phyloP scores from a whole-genome alignment of 768 basidiomycete genomes.

The Tricholoma furcatifolium region DNA sequence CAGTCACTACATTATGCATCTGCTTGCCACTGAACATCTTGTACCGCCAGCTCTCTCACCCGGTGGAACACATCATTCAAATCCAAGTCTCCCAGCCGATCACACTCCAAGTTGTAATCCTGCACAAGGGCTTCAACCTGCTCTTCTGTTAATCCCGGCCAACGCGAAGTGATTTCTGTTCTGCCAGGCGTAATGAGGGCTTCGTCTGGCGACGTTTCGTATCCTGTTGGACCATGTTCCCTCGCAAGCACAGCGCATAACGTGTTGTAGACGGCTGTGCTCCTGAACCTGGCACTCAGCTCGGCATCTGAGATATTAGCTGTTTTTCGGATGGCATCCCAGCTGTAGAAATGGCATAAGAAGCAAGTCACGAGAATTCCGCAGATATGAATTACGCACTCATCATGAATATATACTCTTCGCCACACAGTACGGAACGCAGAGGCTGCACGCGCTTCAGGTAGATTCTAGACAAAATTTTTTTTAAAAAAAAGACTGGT shows the following conservation, averaged over 20 bases:
- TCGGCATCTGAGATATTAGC: slow-evolving; percentile 75
- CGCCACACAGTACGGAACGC: slow-evolving; percentile 84
- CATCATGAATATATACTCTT: slow-evolving; percentile 82
- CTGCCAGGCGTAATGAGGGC: slow-evolving; percentile 57
- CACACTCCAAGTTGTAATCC: slow-evolving; percentile 66
- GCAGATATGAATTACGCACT: slow-evolving; percentile 50
- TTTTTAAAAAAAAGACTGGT: background rate
- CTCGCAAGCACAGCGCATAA: slow-evolving; percentile 48
- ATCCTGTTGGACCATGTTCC: slow-evolving; percentile 41
- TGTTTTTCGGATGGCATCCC: slow-evolving; percentile 75
- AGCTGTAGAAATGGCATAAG: slow-evolving; percentile 43
- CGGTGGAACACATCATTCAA: slow-evolving; percentile 63
- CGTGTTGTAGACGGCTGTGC: slow-evolving; percentile 74
- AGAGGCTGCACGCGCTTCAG: slow-evolving; percentile 64
- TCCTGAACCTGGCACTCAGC: slow-evolving; percentile 65
- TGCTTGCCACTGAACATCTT: slow-evolving; percentile 41
- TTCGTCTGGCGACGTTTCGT: slow-evolving; percentile 54
- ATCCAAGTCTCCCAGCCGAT: slow-evolving; percentile 53
- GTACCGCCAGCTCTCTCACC: slow-evolving; percentile 59
- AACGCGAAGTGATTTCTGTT: slow-evolving; percentile 65
- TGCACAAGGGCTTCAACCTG: slow-evolving; percentile 54
- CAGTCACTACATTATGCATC: slow-evolving; percentile 6
- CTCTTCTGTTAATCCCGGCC: slow-evolving; percentile 71
- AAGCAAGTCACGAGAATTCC: background rate
- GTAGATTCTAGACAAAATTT: slow-evolving; percentile 49